Base-by-base conservation (phyloP, 805 yeast genomes). In the Wickerhamomyces ciferrii region DNA sequence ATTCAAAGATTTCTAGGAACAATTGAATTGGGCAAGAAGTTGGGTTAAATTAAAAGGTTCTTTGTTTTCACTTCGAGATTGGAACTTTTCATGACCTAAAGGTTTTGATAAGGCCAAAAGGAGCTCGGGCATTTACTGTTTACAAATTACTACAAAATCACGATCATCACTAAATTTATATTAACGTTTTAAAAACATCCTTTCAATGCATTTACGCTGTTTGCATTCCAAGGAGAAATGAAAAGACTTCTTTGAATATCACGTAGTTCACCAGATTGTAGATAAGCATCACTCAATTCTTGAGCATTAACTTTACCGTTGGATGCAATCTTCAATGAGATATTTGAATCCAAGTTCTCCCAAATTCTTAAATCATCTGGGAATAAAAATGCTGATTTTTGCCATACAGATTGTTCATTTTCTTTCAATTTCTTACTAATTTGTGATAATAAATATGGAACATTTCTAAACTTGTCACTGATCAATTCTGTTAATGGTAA, bases 321-420 rank as follows among this genome's bases (percentile, higher is more conserved):
- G 11, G 73, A 59, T 2, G 89, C 84, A 10, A 87, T 72, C 43
- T 77, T 70, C 39, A 84, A 64, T 0, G 90, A 81, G 59, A 82
- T 74, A 43, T 67, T 69, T 23, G 66, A 61, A 58, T 79, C 77
- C 35, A 91, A 63, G n/a, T 75, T 67, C 27, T 68, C 70, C 98
- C 98, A 92, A 5, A 86, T 74, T 15, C 68, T 66, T 47, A 71
- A 70, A 53, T 84, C 86, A 35, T 76, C 73, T 1, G 97, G 97
- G 68, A 87, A 84, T 55, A 86, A 67, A 50, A 84, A 68, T 0
- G 92, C 89, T 11, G 81, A 74, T 54, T 83, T 76, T 59, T 84
- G 87, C 86, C 92, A 84, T 2, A 71, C 58, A 1, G 54, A 50
- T 1, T 45, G 20, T 3, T 57, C 53, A 4, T 54, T 52, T 8